Evolutionary conservation across 768 basidiomycete genomes (phyloP), one percentile per base, ranked within the genome.

Genomic region (Suillus luteus): DNA sequence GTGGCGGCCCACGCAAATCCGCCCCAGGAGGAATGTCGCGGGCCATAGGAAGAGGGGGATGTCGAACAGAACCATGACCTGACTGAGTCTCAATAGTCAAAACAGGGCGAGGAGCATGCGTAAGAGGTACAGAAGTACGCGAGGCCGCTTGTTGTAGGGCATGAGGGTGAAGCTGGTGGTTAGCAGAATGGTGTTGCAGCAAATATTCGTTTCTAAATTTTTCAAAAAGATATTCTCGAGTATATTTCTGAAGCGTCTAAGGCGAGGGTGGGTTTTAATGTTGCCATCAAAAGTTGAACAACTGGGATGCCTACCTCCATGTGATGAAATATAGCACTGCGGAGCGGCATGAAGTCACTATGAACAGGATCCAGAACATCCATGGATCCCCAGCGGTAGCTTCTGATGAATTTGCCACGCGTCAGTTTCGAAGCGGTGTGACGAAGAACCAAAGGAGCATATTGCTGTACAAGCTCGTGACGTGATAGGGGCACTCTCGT

Each of bases 241-340:
- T 93, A 76, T 93, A 93, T 72, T 90, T 89, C 80, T 91, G 90
- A 70, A 96, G 81, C 60, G 89, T 91, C 92, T 95, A 63, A 59
- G 11, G 62, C 62, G 58, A 58, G 33, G 60, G 60, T 44, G 62
- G 69, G 62, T 49, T 60, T 67, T 43, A 43, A 65, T 69, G 66
- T 43, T 61, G 43, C 43, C 61, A 49, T 57, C 54, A 62, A 64
- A 49, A 33, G 67, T 61, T 60, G 54, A 67, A 62, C 38, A 64
- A 61, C 62, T 27, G 40, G 40, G 62, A 58, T 65, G 72, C 83
- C 74, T 79, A 94, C 93, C 84, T 91, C 86, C 89, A 95, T 91
- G 74, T 93, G 91, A 72, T 92, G 91, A 72, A 95, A 89, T 66
- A 96, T 85, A 55, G 91, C 92, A 37, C 83, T 82, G 63, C 92